These are phyloP conservation scores for Alternaria burnsii DNA, from an alignment of 2,329 filamentous ascomycete genomes.

Conservation along the genomic window DNA sequence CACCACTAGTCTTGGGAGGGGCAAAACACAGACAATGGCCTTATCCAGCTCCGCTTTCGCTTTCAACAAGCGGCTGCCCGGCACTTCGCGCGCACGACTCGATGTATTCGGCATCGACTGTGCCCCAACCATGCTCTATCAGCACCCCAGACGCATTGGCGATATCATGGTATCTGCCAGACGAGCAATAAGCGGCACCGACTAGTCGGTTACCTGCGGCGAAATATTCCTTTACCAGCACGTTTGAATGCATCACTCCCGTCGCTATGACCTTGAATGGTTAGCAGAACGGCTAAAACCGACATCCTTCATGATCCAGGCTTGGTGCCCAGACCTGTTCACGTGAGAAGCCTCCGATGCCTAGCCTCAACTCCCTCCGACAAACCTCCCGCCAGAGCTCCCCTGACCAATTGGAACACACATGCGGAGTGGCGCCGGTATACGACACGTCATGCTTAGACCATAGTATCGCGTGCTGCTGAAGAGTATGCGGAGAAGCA, in stretches of 20 bases:
- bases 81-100: not conserved
- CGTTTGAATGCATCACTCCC: not conserved
- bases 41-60: not conserved
- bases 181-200: not conserved
- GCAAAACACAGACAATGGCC: not conserved
- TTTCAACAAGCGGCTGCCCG: not conserved
- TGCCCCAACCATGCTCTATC: not conserved
- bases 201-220: not conserved
- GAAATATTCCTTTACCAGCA: constrained; percentile 1
- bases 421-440: constrained; percentile 4
- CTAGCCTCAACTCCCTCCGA: constrained; percentile 16
- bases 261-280: not conserved
- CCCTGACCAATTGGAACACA: constrained; percentile 3
- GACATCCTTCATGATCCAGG: not conserved
- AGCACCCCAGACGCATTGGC: constrained; percentile 1
- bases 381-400: constrained; percentile 20
- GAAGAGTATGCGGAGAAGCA: constrained; percentile 25
- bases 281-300: constrained; percentile 3
- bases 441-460: constrained; percentile 7
- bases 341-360: constrained; percentile 3
- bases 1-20: not conserved
- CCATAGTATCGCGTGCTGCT: not conserved
- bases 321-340: constrained; percentile 8
- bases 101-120: not conserved
- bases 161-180: not conserved